Evolutionary conservation across 75 land plant genomes (phyloP).

Genomic region (Isoetes taiwanensis): DNA sequence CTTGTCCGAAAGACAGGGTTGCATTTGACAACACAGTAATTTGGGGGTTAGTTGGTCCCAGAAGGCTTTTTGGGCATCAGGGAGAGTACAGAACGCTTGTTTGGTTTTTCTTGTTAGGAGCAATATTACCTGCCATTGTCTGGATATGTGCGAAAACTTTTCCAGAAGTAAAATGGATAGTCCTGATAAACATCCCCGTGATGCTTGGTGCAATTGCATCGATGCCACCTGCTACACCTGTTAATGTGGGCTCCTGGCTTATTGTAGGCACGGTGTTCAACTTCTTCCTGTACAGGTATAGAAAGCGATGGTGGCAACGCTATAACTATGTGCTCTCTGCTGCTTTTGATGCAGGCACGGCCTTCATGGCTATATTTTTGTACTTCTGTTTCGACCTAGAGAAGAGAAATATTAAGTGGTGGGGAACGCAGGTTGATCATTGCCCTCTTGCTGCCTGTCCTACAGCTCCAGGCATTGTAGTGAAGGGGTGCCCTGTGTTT

Average conservation of each 20-base stretch:
- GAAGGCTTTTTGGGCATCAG: not conserved
- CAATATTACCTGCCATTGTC: too few species aligned
- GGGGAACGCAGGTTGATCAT: not conserved
- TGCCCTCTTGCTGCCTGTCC: constrained; percentile 1
- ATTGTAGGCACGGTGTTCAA: not conserved
- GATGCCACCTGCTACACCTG: not conserved
- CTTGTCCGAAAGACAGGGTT: not conserved
- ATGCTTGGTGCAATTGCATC: too few species aligned
- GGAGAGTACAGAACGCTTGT: not conserved
- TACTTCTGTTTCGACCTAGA: not conserved
- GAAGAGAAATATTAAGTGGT: not conserved
- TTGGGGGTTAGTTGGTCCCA: not conserved
- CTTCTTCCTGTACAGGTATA: too few species aligned
- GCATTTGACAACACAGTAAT: not conserved
- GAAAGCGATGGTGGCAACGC: too few species aligned
- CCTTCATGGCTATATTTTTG: not conserved
- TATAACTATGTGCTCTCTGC: constrained; percentile 3
- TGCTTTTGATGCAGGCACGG: not conserved
- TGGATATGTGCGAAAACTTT: too few species aligned
- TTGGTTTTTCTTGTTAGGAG: not conserved
- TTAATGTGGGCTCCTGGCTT: not conserved
- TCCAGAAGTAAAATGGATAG: too few species aligned
- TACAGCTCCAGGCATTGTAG: not conserved
- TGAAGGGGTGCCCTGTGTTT: not conserved
- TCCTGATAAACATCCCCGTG: too few species aligned